Evolutionary conservation across 139 green algal species (phyloP), one percentile per base, ranked within the genome.

Genomic region (Chlorokybus atmophyticus): DNA sequence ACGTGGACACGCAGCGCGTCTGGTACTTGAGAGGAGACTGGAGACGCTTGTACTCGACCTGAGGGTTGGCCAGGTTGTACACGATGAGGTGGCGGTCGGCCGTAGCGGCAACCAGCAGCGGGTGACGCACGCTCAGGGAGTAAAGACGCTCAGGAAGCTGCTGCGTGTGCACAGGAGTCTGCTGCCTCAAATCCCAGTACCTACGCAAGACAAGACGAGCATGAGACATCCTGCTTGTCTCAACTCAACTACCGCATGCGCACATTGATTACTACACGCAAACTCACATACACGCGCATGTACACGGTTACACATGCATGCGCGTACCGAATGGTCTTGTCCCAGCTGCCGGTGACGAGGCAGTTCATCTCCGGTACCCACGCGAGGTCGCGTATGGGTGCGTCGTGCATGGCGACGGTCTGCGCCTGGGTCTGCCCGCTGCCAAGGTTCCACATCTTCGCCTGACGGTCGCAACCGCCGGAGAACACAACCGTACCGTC

Each of bases 1-100:
- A 94, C 57, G 63, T 78, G 1, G 82, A 53, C 7, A 92, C 70
- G 53, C 83, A 94, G 47, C 87, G 78, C 47, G 90, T 98, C 79
- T 97, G 90, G 72, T 82, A 96, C 62, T 98, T 98, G 2, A 98
- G 79, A 21, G 87, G 90, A 1, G 78, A 91, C 40, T 78, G 54
- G 3, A 95, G 44, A n/a, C 69, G 60, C 64, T 94, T 95, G 76
- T 87, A 93, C 10, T 75, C 60, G 23, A 59, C 32, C 44, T 80
- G 50, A 6, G 86, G 86, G 23, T 66, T 73, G 28, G 31, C 49
- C 29, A 93, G 59, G 71, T 85, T 78, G 71, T 76, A 87, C 6
- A 86, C 67, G 39, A 76, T 40, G 4, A 93, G 67, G 62, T 87
- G 73, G 24, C 83, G 64, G 48, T 92, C 81, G 3, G 83, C 85